Evolutionary conservation across 371 early-diverging fungal species (phyloP), one percentile per base, ranked within the genome.

Genomic region (Zychaea mexicana): DNA sequence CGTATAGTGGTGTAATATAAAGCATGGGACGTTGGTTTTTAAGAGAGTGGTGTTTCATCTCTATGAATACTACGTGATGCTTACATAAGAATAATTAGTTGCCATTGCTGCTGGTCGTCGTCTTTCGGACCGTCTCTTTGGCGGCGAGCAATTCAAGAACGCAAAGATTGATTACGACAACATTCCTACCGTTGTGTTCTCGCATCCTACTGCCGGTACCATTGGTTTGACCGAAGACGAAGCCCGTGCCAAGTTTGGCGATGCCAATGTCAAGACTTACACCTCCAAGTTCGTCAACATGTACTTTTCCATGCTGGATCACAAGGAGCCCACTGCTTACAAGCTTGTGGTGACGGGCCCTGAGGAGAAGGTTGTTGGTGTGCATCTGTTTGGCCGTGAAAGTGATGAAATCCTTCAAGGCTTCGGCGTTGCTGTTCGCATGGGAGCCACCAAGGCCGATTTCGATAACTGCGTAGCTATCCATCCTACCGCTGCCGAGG

Each of bases 401-500:
- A 90, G 90, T 62, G 98, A 96, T 71, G 98, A 98, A 83, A 95
- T 97, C 63, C 79, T 98, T 60, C 98, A 99, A 88, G 79, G 78
- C 6, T 98, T 98, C 79, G 87, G 87, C 63, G 91, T 91, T 21
- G 92, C 90, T 30, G 74, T 92, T 47, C 88, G 89, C 74, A 94
- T 92, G 92, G 95, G 96, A n/a, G 96, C 98, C 12, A 95, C 96
- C 54, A 97, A 97, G 81, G 86, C 84, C 21, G 97, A 98, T 71
- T 93, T 99, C 70, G 96, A 97, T 74, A 87, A 72, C 74, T 92
- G 93, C 39, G 96, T 99, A 22, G 98, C 98, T 28, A 96, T 98
- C 58, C 99, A 99, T 78, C 99, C 99, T 30, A 97, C 98, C 15
- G 93, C 96, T 61, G 90, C 94, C 10, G 99, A 99, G 72, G 99